These are phyloP conservation scores for Krasilnikovozyma curviuscula DNA, from an alignment of 768 basidiomycete species.

Conservation along the genomic window DNA sequence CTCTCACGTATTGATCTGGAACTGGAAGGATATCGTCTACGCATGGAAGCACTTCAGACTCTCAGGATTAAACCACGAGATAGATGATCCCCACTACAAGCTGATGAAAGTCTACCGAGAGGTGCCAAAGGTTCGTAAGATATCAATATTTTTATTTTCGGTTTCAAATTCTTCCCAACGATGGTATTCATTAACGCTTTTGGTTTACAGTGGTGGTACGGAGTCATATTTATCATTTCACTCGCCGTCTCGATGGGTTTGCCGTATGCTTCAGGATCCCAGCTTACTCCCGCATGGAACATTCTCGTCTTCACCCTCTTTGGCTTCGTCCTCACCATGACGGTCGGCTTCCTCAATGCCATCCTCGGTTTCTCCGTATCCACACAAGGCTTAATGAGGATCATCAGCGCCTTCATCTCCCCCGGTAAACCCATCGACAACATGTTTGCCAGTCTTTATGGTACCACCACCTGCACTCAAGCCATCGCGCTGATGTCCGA, in stretches of 20 bases:
- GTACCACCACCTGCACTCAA: constrained; percentile 22
- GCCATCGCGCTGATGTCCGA: constrained; percentile 24
- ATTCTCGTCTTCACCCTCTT: constrained; percentile 14
- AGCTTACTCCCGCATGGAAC: constrained; percentile 22
- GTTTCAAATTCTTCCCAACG: too few relatives aligned
- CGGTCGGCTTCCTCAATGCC: constrained; percentile 36
- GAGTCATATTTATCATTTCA: too few relatives aligned
- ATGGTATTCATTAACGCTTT: too few relatives aligned
- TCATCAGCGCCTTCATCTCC: constrained; percentile 36
- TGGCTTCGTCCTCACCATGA: constrained; percentile 35
- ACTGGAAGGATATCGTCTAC: constrained; percentile 34
- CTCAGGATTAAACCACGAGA: constrained; percentile 26
- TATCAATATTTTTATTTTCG: constrained; percentile 35
- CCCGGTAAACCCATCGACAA: constrained; percentile 48
- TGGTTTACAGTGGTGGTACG: too few relatives aligned
- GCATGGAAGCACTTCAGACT: constrained; percentile 15
- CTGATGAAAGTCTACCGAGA: constrained; percentile 21
- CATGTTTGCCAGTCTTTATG: constrained; percentile 45
- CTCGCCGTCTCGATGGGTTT: constrained; percentile 35
- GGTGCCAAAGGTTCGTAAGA: constrained; percentile 21
- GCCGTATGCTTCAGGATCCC: constrained; percentile 24
- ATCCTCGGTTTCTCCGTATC: constrained; percentile 35
- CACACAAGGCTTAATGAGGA: constrained; percentile 35
- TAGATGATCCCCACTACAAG: constrained; percentile 37
- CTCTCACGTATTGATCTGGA: constrained; percentile 36